Evolutionary conservation across 2,329 filamentous ascomycete genomes (phyloP).

Genomic region (Fusarium sp.): DNA sequence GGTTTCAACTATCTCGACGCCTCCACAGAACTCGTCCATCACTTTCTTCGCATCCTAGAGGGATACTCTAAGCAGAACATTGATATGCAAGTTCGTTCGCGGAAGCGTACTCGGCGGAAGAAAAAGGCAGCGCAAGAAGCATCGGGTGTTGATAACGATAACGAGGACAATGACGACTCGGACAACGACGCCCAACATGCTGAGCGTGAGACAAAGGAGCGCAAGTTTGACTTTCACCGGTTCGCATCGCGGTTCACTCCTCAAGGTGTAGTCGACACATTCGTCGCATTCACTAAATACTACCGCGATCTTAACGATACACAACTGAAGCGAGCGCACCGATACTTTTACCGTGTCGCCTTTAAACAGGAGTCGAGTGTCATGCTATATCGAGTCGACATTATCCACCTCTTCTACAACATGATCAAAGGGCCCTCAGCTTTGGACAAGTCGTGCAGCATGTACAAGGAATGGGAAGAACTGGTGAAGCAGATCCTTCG

Average conservation of each 20-base stretch:
- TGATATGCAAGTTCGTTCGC: conserved; percentile 92
- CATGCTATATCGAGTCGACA: conserved; percentile 91
- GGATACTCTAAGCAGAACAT: conserved; percentile 95
- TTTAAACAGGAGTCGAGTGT: conserved; percentile 96
- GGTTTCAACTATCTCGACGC: conserved; percentile 95
- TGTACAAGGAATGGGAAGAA: conserved; percentile 92
- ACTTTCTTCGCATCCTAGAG: conserved; percentile 93
- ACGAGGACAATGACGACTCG: conserved; percentile 77
- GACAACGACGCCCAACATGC: conserved; percentile 81
- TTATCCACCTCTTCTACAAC: conserved; percentile 87
- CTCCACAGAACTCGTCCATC: conserved; percentile 90
- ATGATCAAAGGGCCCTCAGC: conserved; percentile 93
- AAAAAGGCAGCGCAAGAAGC: conserved; percentile 72
- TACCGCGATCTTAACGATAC: conserved; percentile 84
- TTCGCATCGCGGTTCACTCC: conserved; percentile 87
- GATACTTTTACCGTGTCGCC: conserved; percentile 93
- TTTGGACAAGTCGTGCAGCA: conserved; percentile 75
- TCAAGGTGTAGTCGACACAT: conserved; percentile 91
- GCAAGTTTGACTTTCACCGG: conserved; percentile 93
- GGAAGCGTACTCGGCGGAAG: conserved; percentile 80
- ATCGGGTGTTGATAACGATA: conserved; percentile 61
- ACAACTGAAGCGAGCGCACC: conserved; percentile 92
- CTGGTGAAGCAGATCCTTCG: conserved; percentile 87
- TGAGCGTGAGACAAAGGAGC: conserved; percentile 81
- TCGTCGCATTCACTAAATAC: conserved; percentile 83